These are phyloP conservation scores for Kuraishia cidri DNA, from an alignment of 805 yeast genomes.

Conservation along the genomic window DNA sequence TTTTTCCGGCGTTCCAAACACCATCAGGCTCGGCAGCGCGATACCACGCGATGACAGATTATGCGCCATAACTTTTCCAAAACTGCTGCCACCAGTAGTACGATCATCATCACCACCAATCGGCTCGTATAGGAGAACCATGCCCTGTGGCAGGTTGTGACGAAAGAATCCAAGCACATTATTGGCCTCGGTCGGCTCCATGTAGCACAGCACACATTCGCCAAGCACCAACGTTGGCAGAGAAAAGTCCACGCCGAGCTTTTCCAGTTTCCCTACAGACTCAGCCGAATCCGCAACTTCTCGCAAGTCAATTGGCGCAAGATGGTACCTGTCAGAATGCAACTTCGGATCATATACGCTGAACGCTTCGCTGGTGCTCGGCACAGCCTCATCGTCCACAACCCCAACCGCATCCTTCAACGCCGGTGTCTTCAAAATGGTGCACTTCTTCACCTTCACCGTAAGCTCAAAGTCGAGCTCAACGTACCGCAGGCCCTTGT, in stretches of 20 bases:
- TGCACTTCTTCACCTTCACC: slow-evolving; percentile 37
- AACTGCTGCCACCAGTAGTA: slow-evolving; percentile 27
- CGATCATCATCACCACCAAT: slow-evolving; percentile 32
- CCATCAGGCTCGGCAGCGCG: slow-evolving; percentile 44
- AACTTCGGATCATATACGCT: slow-evolving; percentile 17
- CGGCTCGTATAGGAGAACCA: slow-evolving; percentile 59
- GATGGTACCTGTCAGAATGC: slow-evolving; percentile 33
- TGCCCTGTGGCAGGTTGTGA: slow-evolving; percentile 11
- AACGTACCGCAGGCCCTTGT: slow-evolving; percentile 28
- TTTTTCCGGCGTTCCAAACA: slow-evolving; percentile 35
- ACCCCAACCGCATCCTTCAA: slow-evolving; percentile 19
- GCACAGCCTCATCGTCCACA: slow-evolving; percentile 10
- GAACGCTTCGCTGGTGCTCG: slow-evolving; percentile 13
- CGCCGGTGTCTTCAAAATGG: slow-evolving; percentile 25
- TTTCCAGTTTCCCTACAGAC: no score
- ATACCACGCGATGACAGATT: slow-evolving; percentile 57
- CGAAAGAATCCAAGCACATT: slow-evolving; percentile 34
- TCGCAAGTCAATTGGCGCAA: slow-evolving; percentile 50
- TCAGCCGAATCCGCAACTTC: slow-evolving; percentile 7
- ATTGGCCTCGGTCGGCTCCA: slow-evolving; percentile 40
- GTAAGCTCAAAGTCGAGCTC: slow-evolving; percentile 62
- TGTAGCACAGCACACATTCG: slow-evolving; percentile 73
- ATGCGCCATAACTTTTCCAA: slow-evolving; percentile 60
- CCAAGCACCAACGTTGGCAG: slow-evolving; percentile 56
- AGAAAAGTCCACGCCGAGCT: slow-evolving; percentile 17